Evolutionary conservation across 768 basidiomycete genomes (phyloP).

Genomic region (Astraeus odoratus): DNA sequence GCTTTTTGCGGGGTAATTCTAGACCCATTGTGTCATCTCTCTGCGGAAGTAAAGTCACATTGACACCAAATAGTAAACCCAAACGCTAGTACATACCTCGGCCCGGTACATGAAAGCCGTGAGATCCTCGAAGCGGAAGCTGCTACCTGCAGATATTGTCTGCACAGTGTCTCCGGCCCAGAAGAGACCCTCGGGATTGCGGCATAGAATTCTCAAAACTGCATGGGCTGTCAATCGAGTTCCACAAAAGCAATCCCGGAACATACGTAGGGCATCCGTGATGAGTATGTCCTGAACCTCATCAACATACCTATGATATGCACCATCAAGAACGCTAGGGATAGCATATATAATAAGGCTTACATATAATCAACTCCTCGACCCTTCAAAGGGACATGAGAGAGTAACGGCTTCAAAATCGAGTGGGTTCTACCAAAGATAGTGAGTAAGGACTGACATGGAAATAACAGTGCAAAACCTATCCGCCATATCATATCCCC

Average conservation of each 20-base stretch:
- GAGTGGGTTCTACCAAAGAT: slow-evolving; percentile 36
- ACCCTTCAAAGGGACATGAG: slow-evolving; percentile 17
- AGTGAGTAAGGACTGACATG: not conserved
- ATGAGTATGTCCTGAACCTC: slow-evolving; percentile 63
- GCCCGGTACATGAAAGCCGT: slow-evolving; percentile 53
- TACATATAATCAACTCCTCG: slow-evolving; percentile 48
- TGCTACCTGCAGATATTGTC: slow-evolving; percentile 60
- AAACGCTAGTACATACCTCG: slow-evolving; percentile 40
- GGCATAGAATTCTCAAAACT: slow-evolving; percentile 57
- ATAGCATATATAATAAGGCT: slow-evolving; percentile 7
- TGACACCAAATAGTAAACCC: not conserved
- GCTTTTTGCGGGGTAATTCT: slow-evolving; percentile 1
- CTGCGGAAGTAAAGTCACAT: not conserved
- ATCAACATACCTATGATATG: slow-evolving; percentile 44
- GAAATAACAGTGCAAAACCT: slow-evolving; percentile 29
- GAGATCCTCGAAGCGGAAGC: slow-evolving; percentile 60
- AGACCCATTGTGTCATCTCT: not conserved
- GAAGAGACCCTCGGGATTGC: slow-evolving; percentile 53
- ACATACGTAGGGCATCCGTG: slow-evolving; percentile 50
- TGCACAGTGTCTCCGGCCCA: slow-evolving; percentile 76
- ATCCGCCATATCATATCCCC: slow-evolving; percentile 49
- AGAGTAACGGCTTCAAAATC: slow-evolving; percentile 32
- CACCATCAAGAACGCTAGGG: not conserved
- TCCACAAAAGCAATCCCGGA: too few relatives aligned
- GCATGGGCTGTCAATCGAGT: not conserved